Percentiles rank a stretch among this genome's conserved stretches.
phyloP scores from a whole-genome alignment of 495 filamentous ascomycete species.

The Symbiotaphrina buchneri region DNA sequence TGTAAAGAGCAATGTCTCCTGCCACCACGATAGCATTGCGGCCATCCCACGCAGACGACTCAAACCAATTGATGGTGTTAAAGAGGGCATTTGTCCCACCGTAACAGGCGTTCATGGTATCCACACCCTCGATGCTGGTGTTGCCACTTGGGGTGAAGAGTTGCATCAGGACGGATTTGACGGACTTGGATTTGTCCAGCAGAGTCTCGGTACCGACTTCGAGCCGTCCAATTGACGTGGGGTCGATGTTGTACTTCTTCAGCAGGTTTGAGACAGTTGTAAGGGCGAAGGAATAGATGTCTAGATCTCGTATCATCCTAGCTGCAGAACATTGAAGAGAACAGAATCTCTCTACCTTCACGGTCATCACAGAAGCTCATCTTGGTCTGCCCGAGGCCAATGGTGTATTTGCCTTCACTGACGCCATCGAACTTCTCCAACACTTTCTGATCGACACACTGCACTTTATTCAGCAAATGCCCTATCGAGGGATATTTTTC shows the following conservation, averaged over 20 bases:
- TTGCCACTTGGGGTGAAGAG: slow-evolving; percentile 66
- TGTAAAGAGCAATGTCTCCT: slow-evolving; percentile 95
- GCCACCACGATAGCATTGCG: slow-evolving; percentile 82
- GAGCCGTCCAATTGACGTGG: slow-evolving; percentile 71
- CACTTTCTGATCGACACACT: slow-evolving; percentile 94
- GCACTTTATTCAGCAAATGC: slow-evolving; percentile 9
- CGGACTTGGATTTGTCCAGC: slow-evolving; percentile 98
- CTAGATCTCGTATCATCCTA: slow-evolving; percentile 26
- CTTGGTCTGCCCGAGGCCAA: slow-evolving; percentile 96
- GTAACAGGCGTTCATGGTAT: slow-evolving; percentile 95
- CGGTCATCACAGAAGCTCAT: slow-evolving; percentile 99
- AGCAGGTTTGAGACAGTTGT: slow-evolving; percentile 77
- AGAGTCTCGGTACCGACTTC: slow-evolving; percentile 98
- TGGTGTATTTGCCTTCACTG: slow-evolving; percentile 86
- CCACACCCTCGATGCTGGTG: slow-evolving; percentile 89
- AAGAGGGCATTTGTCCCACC: slow-evolving; percentile 95
- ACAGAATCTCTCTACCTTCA: slow-evolving; percentile 42
- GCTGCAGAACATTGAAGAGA: slow-evolving; percentile 2
- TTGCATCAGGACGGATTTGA: slow-evolving; percentile 99
- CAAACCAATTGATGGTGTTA: slow-evolving; percentile 93
- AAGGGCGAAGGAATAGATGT: slow-evolving; percentile 93
- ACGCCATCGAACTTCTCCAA: slow-evolving; percentile 98
- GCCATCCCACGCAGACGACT: slow-evolving; percentile 96
- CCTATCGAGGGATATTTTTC: slow-evolving; percentile 4
- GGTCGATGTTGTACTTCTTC: slow-evolving; percentile 83